Percentiles rank a stretch among this genome's conserved stretches.
phyloP scores from a whole-genome alignment of 2,329 filamentous ascomycete genomes.

The Talaromyces marneffei region DNA sequence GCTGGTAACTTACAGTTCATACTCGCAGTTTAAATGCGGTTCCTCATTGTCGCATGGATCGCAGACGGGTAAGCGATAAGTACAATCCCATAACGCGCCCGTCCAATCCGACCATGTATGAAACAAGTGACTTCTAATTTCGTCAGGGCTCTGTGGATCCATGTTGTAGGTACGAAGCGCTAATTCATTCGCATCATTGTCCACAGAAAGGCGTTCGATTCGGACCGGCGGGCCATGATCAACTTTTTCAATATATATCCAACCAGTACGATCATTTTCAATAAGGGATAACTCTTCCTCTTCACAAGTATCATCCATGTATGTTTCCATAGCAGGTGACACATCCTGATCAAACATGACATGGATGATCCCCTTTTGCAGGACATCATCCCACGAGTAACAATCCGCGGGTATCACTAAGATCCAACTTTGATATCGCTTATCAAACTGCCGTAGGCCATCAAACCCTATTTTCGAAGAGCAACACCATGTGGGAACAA shows the following conservation, averaged over 20 bases:
- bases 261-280: background rate
- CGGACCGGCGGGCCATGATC: constrained; percentile 4
- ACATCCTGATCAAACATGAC: constrained; percentile 16
- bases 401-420: constrained; percentile 6
- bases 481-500: constrained; percentile 1
- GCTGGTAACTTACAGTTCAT: background rate
- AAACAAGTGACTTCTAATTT: background rate
- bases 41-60: constrained; percentile 3
- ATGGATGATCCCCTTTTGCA: constrained; percentile 10
- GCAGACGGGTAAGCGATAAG: background rate
- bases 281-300: constrained; percentile 9
- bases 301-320: background rate
- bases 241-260: constrained; percentile 5
- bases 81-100: constrained; percentile 5
- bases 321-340: constrained; percentile 10
- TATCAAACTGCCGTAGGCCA: background rate
- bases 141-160: background rate
- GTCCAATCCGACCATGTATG: background rate
- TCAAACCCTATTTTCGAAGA: background rate
- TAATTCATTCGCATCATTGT: background rate
- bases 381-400: constrained; percentile 12
- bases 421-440: constrained; percentile 5
- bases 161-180: background rate
- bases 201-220: background rate
- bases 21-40: constrained; percentile 3